Evolutionary conservation across 148 eudicot genomes (phyloP), one percentile per base, ranked within the genome.

Genomic region (Rhododendron mucronatum): DNA sequence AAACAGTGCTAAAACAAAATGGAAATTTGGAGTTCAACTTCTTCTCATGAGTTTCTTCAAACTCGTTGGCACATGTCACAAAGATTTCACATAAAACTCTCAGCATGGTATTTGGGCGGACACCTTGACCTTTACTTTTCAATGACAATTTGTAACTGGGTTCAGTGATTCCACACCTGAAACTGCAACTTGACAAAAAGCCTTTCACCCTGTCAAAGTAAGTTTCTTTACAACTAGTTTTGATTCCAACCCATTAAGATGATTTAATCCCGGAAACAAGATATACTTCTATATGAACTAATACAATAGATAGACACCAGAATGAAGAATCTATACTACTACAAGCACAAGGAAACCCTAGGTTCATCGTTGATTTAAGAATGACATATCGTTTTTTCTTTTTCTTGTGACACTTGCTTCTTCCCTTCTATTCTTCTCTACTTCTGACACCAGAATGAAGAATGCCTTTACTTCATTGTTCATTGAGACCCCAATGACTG

Each of bases 401-500:
- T 67, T 67, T 13, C 18, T 71, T 71, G 37, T 8, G 15, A 12
- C 35, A 9, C 33, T 67, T 28, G 35, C 39, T 30, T 69, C 35
- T 69, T 30, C 16, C 33, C 8, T 26, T 28, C 15, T 12, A 3
- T 67, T 23, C 35, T 28, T 67, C 33, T 67, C 35, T n/a, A 3
- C 30, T 65, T 2, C 37, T 21, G 15, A 21, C 55, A 78, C 48
- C 1, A 78, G 81, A 78, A 78, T n/a, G 53, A 23, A 55, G 61
- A 55, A 55, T 55, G 61, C 67, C 26, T 20, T 21, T 61, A 39
- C 14, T 80, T 15, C 61, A 48, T 6, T 74, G 59, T 20, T 73
- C 26, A 85, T 50, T 83, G 84, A 53, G 82, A 14, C 47, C 83
- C 74, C 57, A 90, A 82, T 18, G 89, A 90, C 80, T 91, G 93